Evolutionary conservation across 352 stramenopile species (phyloP).

Genomic region (Phytopythium kandeliae): DNA sequence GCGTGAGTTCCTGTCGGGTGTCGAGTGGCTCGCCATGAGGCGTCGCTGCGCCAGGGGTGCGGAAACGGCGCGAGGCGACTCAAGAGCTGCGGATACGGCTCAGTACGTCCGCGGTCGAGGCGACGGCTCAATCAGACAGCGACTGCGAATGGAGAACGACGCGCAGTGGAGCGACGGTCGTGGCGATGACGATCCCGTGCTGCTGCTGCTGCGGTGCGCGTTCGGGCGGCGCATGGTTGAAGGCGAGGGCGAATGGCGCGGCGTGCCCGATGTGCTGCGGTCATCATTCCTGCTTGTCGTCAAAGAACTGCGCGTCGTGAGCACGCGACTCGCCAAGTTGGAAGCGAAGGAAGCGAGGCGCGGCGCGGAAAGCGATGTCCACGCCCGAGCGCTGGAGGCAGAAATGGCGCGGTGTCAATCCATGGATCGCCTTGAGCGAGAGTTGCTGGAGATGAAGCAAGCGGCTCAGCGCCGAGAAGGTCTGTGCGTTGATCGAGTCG

Average conservation of each 20-base stretch:
- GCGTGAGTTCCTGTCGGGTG: not conserved
- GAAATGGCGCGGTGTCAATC: not conserved
- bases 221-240: conserved; percentile 32
- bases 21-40: not conserved
- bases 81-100: not conserved
- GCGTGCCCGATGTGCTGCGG: conserved; percentile 41
- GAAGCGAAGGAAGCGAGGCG: not conserved
- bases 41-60: not conserved
- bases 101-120: too few species aligned
- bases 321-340: not conserved
- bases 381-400: not conserved
- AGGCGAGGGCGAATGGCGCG: conserved; percentile 33
- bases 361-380: too few species aligned
- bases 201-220: conserved; percentile 25
- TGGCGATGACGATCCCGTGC: not conserved
- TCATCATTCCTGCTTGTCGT: conserved; percentile 48
- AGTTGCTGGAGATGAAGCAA: not conserved
- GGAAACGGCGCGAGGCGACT: not conserved
- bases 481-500: too few species aligned
- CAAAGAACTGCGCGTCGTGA: conserved; percentile 28
- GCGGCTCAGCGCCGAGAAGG: not conserved
- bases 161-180: not conserved
- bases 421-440: not conserved
- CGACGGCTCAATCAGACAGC: too few species aligned
- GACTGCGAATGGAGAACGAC: too few species aligned